phyloP scores from a whole-genome alignment of 768 basidiomycete species.

The Mycena filopes region DNA sequence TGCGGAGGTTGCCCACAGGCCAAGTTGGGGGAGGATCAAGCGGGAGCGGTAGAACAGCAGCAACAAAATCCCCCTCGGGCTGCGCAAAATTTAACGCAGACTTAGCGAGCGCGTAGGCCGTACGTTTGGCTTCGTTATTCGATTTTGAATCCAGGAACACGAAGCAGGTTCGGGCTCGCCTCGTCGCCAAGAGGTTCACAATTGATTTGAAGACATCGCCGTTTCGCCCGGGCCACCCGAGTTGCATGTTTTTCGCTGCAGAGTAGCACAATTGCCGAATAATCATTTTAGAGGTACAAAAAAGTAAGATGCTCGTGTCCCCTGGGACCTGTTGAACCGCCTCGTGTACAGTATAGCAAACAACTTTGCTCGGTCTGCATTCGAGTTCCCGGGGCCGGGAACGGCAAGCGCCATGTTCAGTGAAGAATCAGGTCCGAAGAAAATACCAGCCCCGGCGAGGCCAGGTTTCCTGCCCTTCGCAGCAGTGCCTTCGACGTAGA shows the following conservation, averaged over 20 bases:
- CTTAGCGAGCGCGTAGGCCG: background rate
- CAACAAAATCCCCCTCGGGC: background rate
- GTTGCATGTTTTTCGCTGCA: background rate
- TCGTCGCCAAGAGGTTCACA: background rate
- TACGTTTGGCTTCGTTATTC: background rate
- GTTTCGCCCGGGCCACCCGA: background rate
- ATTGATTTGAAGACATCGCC: background rate
- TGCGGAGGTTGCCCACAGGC: background rate
- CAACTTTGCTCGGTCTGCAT: background rate
- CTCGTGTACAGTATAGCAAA: background rate
- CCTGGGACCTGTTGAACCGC: too few species aligned
- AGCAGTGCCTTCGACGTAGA: background rate
- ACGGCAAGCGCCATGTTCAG: background rate
- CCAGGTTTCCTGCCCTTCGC: background rate
- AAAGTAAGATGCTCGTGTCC: too few species aligned
- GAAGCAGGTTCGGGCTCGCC: background rate
- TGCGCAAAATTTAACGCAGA: background rate
- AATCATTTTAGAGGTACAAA: background rate
- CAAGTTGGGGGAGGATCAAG: background rate
- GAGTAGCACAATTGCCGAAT: background rate
- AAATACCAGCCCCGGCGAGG: background rate
- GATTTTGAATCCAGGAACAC: background rate
- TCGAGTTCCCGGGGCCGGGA: background rate
- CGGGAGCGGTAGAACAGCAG: background rate
- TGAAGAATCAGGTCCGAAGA: background rate